Evolutionary conservation across 2,329 filamentous ascomycete genomes (phyloP), one percentile per base, ranked within the genome.

Genomic region (Diaporthe sp.): DNA sequence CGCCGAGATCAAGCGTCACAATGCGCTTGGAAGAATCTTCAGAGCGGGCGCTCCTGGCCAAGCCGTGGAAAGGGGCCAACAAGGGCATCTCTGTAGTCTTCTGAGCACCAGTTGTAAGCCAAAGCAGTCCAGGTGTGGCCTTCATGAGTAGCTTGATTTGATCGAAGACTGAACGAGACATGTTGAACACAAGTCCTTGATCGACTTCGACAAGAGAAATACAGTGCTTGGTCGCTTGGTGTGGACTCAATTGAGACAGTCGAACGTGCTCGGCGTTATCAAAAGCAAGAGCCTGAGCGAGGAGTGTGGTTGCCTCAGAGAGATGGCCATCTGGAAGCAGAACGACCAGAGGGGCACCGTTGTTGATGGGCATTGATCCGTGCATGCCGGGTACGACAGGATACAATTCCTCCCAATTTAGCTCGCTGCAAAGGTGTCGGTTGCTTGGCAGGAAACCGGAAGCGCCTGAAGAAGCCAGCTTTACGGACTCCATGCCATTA

Each of bases 191-290:
- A 2, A 82, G 69, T 8, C 81, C 77, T 3, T 77, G 55, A 3
- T 81, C 78, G 30, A 85, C 79, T 60, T 90, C 89, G 1, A 88
- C 78, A 0, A 90, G 82, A 1, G 88, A 87, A 9, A 91, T 81
- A 33, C 86, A 83, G 3, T 84, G 75, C 25, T 79, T 80, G 42
- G 77, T 76, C 10, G 78, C 73, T 10, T 83, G 38, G 6, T 77
- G 80, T 77, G 28, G 85, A 0, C 81, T 82, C 73, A 83, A 84
- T 19, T 82, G 80, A 3, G 81, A 78, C 3, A 87, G 77, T 12
- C 80, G 80, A 10, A 86, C 73, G 6, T 75, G 73, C 8, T 79
- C 68, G n/a, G 86, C 75, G 30, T 83, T 74, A 1, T 78, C 68
- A 5, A 75, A 38, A 0, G 79, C 75, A 6, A 82, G 70, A 1